Evolutionary conservation across 2,329 filamentous ascomycete species (phyloP).

Genomic region (Penicillium sp.): DNA sequence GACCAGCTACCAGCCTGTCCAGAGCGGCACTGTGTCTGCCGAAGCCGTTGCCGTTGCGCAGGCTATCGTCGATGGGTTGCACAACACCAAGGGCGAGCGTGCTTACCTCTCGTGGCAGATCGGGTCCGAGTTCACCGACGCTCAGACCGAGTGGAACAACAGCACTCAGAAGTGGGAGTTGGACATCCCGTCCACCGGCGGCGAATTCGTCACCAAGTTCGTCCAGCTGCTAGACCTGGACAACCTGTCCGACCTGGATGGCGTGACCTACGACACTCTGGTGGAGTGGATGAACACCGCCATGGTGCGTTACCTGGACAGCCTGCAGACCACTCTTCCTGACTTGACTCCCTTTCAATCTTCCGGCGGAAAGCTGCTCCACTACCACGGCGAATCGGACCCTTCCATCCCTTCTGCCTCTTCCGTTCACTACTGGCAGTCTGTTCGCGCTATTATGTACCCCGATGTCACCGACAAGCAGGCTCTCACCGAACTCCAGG

Average conservation of each 20-base stretch:
- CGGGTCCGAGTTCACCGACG: conserved; percentile 32
- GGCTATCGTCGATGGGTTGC: conserved; percentile 45
- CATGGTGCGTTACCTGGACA: conserved; percentile 54
- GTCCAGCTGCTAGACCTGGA: conserved; percentile 35
- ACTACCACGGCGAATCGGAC: conserved; percentile 63
- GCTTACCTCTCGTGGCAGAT: conserved; percentile 46
- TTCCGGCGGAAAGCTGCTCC: conserved; percentile 59
- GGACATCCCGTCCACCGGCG: conserved; percentile 40
- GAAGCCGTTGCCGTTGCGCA: conserved; percentile 39
- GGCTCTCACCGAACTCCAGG: conserved; percentile 48
- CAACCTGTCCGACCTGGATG: conserved; percentile 50
- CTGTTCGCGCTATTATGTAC: conserved; percentile 58
- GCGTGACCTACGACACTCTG: conserved; percentile 61
- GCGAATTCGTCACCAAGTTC: conserved; percentile 43
- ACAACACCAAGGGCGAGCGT: conserved; percentile 44
- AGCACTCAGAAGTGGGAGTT: conserved; percentile 35
- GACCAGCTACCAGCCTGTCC: conserved; percentile 34
- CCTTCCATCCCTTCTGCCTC: conserved; percentile 57
- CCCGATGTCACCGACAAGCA: conserved; percentile 44
- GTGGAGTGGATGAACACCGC: conserved; percentile 58
- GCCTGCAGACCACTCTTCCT: conserved; percentile 57
- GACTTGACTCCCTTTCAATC: conserved; percentile 57
- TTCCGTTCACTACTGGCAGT: conserved; percentile 60
- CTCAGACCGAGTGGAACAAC: conserved; percentile 31
- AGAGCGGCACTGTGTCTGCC: conserved; percentile 35